Percentiles rank a stretch among this genome's conserved stretches.
Conservation (phyloP, 2,329 filamentous ascomycete species). For the Stachybotrys echinatus region DNA sequence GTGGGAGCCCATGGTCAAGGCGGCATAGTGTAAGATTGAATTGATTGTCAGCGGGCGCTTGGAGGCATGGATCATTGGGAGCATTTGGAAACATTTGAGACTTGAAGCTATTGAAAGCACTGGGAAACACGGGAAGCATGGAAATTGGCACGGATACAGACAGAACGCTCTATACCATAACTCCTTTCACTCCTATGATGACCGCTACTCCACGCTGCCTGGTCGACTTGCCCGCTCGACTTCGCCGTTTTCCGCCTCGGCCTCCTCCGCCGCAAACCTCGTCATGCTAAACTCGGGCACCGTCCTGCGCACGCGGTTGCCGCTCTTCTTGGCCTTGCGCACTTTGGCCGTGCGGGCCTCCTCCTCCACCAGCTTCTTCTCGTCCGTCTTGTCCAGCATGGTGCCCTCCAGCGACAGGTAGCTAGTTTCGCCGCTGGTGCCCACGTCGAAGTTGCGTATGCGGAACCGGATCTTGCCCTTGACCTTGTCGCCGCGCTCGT, state of each 20-base stretch:
- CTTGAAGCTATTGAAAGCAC: too few relatives aligned
- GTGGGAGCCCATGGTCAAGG: conserved; percentile 39
- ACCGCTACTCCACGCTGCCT: conserved; percentile 15
- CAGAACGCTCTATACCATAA: conserved; percentile 8
- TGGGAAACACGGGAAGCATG: too few relatives aligned
- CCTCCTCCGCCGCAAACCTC: conserved; percentile 43
- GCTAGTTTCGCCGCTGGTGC: conserved; percentile 66
- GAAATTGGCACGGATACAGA: not conserved
- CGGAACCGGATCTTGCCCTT: conserved; percentile 68
- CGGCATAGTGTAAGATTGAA: conserved; percentile 13
- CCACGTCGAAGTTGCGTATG: conserved; percentile 81
- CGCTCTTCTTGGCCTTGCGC: conserved; percentile 29
- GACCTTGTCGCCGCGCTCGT: conserved; percentile 64
- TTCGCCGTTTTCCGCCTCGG: conserved; percentile 29
- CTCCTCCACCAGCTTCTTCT: conserved; percentile 45
- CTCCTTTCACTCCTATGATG: conserved; percentile 15
- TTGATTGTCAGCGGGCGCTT: conserved; percentile 11
- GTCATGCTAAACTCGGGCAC: conserved; percentile 54
- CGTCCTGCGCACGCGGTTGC: conserved; percentile 24
- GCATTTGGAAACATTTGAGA: too few relatives aligned
- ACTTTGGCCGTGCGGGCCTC: conserved; percentile 37
- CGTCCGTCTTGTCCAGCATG: conserved; percentile 67
- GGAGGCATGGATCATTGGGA: too few relatives aligned
- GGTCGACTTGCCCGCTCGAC: conserved; percentile 11
- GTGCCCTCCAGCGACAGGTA: conserved; percentile 85